phyloP scores from a whole-genome alignment of 768 basidiomycete species.

The Hygrocybe coccinea region DNA sequence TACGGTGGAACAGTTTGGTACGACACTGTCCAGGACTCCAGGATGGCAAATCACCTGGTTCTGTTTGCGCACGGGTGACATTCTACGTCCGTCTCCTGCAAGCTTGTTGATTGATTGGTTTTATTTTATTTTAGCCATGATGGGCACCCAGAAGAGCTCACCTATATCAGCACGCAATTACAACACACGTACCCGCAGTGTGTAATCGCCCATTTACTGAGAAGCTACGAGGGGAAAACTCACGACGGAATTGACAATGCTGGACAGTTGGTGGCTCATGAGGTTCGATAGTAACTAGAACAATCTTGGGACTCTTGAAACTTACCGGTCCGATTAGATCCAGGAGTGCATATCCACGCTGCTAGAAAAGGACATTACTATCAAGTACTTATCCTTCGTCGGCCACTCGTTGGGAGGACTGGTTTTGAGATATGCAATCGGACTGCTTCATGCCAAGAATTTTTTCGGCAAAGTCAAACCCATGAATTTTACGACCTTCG shows the following conservation, averaged over 20 bases:
- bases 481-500: slow-evolving; percentile 6
- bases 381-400: slow-evolving; percentile 2
- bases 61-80: too few species aligned
- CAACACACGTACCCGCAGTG: background rate
- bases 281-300: too few species aligned
- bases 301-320: too few species aligned
- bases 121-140: background rate
- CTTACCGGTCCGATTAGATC: background rate
- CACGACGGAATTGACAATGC: background rate
- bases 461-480: slow-evolving; percentile 3
- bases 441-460: background rate
- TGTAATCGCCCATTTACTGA: background rate
- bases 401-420: slow-evolving; percentile 4
- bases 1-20: too few species aligned
- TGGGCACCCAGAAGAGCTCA: slow-evolving; percentile 2
- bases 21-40: too few species aligned
- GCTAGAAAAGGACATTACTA: background rate
- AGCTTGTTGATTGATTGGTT: too few species aligned
- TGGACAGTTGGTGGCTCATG: background rate
- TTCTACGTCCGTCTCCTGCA: too few species aligned
- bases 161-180: background rate
- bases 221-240: background rate
- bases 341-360: background rate
- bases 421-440: slow-evolving; percentile 2
- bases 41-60: too few species aligned